Conservation (phyloP, 495 filamentous ascomycete species). For the Penicillium robsamsonii region DNA sequence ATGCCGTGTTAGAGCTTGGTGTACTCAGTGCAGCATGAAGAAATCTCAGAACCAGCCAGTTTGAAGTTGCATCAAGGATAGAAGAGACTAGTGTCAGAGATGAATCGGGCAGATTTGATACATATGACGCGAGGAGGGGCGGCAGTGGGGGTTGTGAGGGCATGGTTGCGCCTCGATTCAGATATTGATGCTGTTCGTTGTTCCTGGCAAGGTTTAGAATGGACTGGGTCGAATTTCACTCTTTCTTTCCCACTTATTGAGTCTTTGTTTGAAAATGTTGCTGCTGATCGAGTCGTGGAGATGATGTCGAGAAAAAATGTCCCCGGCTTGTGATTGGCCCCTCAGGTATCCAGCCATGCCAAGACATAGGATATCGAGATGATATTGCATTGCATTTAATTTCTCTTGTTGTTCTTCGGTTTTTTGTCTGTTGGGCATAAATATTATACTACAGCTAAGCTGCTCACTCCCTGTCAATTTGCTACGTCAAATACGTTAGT, state of each 20-base stretch:
- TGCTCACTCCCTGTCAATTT: neutral
- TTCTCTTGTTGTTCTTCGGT: neutral
- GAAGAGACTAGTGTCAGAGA: slow-evolving; percentile 73
- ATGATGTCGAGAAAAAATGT: slow-evolving; percentile 39
- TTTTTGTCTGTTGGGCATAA: neutral
- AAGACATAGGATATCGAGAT: slow-evolving; percentile 8
- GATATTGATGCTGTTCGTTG: neutral
- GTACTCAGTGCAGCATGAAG: slow-evolving; percentile 54
- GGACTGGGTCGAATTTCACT: neutral
- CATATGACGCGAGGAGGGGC: slow-evolving; percentile 65
- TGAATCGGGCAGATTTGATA: slow-evolving; percentile 41
- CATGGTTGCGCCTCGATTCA: slow-evolving; percentile 30
- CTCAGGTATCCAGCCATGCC: slow-evolving; percentile 8
- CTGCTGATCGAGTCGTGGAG: slow-evolving; percentile 14
- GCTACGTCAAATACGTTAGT: neutral
- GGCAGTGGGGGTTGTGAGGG: slow-evolving; percentile 58
- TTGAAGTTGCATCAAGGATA: slow-evolving; percentile 66
- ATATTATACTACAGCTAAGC: neutral
- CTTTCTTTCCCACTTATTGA: neutral
- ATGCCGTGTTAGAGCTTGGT: slow-evolving; percentile 20
- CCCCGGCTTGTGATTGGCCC: slow-evolving; percentile 32
- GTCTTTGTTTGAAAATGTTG: neutral
- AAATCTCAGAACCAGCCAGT: slow-evolving; percentile 70
- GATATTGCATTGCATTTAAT: neutral
- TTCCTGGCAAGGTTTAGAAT: neutral